These are phyloP conservation scores for Strobilomyces dryophilus DNA, from an alignment of 768 basidiomycete genomes.

Conservation along the genomic window DNA sequence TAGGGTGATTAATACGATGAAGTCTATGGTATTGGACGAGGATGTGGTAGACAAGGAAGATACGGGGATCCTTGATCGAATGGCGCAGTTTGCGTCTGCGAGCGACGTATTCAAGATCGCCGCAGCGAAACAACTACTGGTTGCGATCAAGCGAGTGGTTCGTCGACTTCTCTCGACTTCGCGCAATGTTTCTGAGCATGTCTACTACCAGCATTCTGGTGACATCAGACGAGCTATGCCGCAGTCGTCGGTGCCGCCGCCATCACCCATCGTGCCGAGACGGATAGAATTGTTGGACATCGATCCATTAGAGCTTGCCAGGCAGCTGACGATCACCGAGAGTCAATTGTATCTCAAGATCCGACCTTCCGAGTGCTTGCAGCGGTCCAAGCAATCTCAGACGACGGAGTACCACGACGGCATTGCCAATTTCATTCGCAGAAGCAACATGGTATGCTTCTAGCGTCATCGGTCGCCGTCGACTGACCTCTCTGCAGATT, in stretches of 20 bases:
- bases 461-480: neutral
- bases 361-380: conserved; percentile 55
- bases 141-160: conserved; percentile 49
- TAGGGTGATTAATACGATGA: conserved; percentile 64
- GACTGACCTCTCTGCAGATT: conserved; percentile 31
- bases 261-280: conserved; percentile 44
- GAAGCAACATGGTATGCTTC: conserved; percentile 46
- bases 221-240: conserved; percentile 34
- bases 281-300: conserved; percentile 56
- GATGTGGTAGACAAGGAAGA: conserved; percentile 55
- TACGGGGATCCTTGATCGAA: conserved; percentile 44
- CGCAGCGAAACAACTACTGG: conserved; percentile 48
- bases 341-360: conserved; percentile 56
- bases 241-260: conserved; percentile 38
- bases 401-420: conserved; percentile 45
- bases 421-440: conserved; percentile 53
- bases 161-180: conserved; percentile 18
- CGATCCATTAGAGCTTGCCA: conserved; percentile 59
- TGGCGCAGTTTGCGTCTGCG: conserved; percentile 49
- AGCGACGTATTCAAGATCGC: conserved; percentile 37
- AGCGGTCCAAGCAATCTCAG: conserved; percentile 47
- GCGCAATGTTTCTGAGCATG: neutral
- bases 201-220: conserved; percentile 26
- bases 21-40: conserved; percentile 54
- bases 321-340: conserved; percentile 67